Conservation (phyloP, 306 rosid genomes). For the Dalbergia oliveri region DNA sequence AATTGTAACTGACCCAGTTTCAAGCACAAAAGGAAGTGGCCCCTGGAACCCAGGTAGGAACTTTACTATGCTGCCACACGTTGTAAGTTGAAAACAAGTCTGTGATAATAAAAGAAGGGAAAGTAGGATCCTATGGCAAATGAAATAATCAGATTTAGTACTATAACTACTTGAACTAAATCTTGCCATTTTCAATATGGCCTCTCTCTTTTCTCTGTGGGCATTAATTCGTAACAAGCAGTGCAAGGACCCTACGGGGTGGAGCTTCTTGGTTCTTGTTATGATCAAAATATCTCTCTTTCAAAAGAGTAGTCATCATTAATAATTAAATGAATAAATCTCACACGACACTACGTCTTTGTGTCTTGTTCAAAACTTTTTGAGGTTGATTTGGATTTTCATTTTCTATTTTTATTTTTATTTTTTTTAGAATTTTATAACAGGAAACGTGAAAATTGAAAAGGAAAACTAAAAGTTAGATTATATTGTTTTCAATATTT, state of each 20-base stretch:
- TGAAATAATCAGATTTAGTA: neutral
- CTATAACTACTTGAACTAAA: neutral
- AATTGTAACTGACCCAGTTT: slow-evolving; percentile 66
- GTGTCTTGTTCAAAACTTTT: no score
- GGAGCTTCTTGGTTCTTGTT: neutral
- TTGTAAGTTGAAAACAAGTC: slow-evolving; percentile 27
- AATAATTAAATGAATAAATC: neutral
- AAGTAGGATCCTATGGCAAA: neutral
- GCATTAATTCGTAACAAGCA: neutral
- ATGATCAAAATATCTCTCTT: neutral
- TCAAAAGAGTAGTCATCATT: neutral
- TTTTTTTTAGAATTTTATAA: no score
- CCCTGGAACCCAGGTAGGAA: slow-evolving; percentile 77
- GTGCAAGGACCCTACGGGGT: no score
- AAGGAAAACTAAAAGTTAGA: no score
- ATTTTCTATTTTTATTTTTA: no score
- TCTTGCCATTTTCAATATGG: slow-evolving; percentile 18
- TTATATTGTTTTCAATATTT: no score
- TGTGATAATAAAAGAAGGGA: slow-evolving; percentile 24
- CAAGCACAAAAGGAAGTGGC: slow-evolving; percentile 70
- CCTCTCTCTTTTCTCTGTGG: neutral
- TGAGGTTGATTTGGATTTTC: no score
- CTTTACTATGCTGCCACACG: slow-evolving; percentile 41
- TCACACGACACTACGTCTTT: no score
- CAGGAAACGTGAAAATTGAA: no score